These are phyloP conservation scores for Termitomyces sp. DNA, from an alignment of 768 basidiomycete species.

Conservation along the genomic window DNA sequence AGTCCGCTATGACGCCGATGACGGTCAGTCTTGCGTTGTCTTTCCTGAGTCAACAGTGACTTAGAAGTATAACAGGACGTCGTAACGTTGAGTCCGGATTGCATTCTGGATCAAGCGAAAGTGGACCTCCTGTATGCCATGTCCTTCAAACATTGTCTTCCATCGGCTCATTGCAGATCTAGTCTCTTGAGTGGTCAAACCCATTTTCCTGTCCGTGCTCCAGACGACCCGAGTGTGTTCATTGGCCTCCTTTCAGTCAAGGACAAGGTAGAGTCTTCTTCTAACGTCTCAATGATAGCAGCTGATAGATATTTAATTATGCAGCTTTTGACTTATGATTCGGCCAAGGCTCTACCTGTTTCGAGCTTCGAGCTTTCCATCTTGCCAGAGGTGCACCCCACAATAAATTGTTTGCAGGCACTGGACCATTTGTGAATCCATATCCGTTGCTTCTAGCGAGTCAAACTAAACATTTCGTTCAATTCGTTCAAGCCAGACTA, in stretches of 20 bases:
- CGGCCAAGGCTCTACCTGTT: conserved; percentile 65
- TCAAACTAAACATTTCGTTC: neutral
- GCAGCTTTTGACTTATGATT: conserved; percentile 85
- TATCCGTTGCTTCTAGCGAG: neutral
- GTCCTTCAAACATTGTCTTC: neutral
- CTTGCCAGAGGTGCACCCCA: conserved; percentile 81
- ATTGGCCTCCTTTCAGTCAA: neutral
- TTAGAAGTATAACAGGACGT: conserved; percentile 57
- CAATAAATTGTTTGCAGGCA: conserved; percentile 92
- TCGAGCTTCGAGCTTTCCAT: conserved; percentile 73
- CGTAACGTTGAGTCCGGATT: conserved; percentile 61
- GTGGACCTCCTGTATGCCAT: neutral
- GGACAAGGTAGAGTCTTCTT: neutral
- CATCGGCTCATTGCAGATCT: neutral
- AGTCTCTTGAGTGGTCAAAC: neutral
- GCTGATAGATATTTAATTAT: neutral
- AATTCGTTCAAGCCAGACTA: conserved; percentile 65
- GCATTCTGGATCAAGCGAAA: neutral
- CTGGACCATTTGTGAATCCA: conserved; percentile 77
- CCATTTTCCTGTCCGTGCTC: neutral
- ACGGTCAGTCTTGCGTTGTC: conserved; percentile 32
- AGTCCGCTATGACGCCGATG: conserved; percentile 79
- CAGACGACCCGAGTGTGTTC: neutral
- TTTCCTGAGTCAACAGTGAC: neutral
- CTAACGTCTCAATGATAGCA: neutral